phyloP scores from a whole-genome alignment of 805 yeast species.

The Candida golubevii region DNA sequence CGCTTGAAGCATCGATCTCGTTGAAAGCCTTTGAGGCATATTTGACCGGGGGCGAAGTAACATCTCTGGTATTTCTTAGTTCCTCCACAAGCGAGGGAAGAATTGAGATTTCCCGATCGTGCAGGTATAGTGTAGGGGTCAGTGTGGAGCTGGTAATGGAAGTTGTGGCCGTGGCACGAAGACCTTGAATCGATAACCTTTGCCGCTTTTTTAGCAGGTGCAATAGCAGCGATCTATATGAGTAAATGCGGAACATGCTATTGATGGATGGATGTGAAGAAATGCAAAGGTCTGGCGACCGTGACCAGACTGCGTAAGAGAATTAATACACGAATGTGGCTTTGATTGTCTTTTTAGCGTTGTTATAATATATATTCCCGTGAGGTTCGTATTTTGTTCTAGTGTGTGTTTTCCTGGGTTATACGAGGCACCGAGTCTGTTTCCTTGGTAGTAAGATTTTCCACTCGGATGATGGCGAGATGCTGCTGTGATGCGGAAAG shows the following conservation, averaged over 20 bases:
- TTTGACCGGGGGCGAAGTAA: neutral
- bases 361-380: too few species aligned
- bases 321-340: too few species aligned
- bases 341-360: too few species aligned
- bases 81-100: slow-evolving; percentile 16
- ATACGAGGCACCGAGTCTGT: too few species aligned
- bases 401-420: too few species aligned
- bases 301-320: too few species aligned
- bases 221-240: slow-evolving; percentile 5
- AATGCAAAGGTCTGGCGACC: too few species aligned
- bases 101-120: slow-evolving; percentile 8
- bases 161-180: slow-evolving; percentile 2
- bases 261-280: neutral
- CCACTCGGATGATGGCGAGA: slow-evolving; percentile 7
- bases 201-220: slow-evolving; percentile 3
- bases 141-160: neutral
- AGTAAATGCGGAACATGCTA: slow-evolving; percentile 6
- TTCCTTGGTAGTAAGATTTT: slow-evolving; percentile 1
- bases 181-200: neutral
- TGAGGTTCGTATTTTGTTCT: too few species aligned
- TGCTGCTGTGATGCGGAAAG: slow-evolving; percentile 4
- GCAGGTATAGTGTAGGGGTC: neutral
- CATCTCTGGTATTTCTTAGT: slow-evolving; percentile 10
- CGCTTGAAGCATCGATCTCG: slow-evolving; percentile 8
- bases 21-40: slow-evolving; percentile 15